These are phyloP conservation scores for Saccharum officinarum DNA, from an alignment of 176 grass and related monocot genomes.

Conservation along the genomic window DNA sequence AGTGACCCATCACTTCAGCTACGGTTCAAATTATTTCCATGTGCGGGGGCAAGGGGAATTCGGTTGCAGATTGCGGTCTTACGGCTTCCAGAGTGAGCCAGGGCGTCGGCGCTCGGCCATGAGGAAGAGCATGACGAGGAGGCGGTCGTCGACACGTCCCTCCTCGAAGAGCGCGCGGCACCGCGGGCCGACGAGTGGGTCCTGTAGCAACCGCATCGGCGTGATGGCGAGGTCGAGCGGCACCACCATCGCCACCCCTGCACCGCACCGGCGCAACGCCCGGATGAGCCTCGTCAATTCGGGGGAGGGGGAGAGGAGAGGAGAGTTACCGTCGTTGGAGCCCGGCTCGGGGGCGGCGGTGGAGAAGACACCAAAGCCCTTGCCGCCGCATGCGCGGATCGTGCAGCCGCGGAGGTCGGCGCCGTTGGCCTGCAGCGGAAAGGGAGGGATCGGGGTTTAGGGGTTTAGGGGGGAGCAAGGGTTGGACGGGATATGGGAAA, in stretches of 20 bases:
- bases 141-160: slow-evolving; percentile 69
- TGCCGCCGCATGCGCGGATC: slow-evolving; percentile 59
- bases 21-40: neutral
- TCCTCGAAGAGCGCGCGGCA: slow-evolving; percentile 76
- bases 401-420: slow-evolving; percentile 63
- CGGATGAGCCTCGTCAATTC: neutral
- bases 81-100: slow-evolving; percentile 94
- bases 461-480: neutral
- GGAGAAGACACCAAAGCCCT: slow-evolving; percentile 71
- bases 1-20: neutral
- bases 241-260: slow-evolving; percentile 81
- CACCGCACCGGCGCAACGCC: neutral
- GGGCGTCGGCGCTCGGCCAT: slow-evolving; percentile 79
- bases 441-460: neutral
- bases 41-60: neutral
- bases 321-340: slow-evolving; percentile 42
- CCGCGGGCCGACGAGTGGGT: slow-evolving; percentile 60
- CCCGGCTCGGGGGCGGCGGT: slow-evolving; percentile 13
- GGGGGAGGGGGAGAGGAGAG: neutral
- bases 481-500: neutral
- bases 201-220: slow-evolving; percentile 91
- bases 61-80: neutral
- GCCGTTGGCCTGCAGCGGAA: slow-evolving; percentile 58
- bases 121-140: slow-evolving; percentile 90
- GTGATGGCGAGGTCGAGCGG: slow-evolving; percentile 88